Evolutionary conservation across 441 rosid species (phyloP).

Genomic region (Dalechampia spathulata): DNA sequence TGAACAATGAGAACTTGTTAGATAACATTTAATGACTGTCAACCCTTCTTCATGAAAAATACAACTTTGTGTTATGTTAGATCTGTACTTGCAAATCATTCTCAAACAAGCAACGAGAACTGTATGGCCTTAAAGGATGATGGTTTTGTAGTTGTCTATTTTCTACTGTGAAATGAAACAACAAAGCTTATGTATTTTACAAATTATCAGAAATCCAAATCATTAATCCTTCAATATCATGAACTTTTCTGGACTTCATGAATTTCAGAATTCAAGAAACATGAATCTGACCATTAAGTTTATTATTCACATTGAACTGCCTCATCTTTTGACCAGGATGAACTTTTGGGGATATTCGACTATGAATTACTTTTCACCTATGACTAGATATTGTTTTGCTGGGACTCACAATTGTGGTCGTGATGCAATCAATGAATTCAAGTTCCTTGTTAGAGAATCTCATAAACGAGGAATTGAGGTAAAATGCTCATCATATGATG

Average conservation of each 20-base stretch:
- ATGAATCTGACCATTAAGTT: background rate
- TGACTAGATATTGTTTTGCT: constrained; percentile 81
- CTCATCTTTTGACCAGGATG: constrained; percentile 45
- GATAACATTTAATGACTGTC: too few relatives aligned
- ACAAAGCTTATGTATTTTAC: background rate
- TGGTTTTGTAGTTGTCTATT: background rate
- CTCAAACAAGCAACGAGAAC: background rate
- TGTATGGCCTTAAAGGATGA: background rate
- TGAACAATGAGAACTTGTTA: too few relatives aligned
- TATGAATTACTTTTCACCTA: constrained; percentile 81
- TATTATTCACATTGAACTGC: background rate
- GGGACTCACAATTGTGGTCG: constrained; percentile 48
- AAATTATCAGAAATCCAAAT: too few relatives aligned
- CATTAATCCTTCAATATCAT: too few relatives aligned
- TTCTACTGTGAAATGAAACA: background rate
- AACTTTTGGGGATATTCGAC: constrained; percentile 99
- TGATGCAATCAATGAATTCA: constrained; percentile 83
- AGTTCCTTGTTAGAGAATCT: constrained; percentile 77
- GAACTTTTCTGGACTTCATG: too few relatives aligned
- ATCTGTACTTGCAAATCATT: too few relatives aligned
- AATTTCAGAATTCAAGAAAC: constrained; percentile 7
- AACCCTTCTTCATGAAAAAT: background rate
- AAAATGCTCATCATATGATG: constrained; percentile 15
- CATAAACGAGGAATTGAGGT: constrained; percentile 98
- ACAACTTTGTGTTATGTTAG: too few relatives aligned